phyloP scores from a whole-genome alignment of 2,329 filamentous ascomycete species.

The Pseudopyricularia javanii region DNA sequence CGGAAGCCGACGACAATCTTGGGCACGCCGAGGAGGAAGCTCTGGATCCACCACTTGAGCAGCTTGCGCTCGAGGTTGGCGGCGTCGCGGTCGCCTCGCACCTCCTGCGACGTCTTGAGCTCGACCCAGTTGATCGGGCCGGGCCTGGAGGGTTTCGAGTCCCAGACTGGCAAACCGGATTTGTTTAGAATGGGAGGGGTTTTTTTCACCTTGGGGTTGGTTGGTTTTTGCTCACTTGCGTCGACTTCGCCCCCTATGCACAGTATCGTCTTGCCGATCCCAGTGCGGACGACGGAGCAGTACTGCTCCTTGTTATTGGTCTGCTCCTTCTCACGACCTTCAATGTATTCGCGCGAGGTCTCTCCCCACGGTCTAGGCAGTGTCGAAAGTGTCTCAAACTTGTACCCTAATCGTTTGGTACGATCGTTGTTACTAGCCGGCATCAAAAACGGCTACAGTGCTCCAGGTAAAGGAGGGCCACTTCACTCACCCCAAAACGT shows the following conservation, averaged over 20 bases:
- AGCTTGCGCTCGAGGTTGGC: constrained; percentile 79
- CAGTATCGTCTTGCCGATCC: constrained; percentile 62
- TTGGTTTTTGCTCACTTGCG: constrained; percentile 44
- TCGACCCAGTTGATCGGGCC: constrained; percentile 85
- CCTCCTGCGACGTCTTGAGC: constrained; percentile 76
- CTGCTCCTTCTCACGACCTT: constrained; percentile 53
- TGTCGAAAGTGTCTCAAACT: constrained; percentile 81
- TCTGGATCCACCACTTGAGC: constrained; percentile 94
- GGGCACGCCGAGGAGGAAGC: constrained; percentile 83
- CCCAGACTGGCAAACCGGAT: constrained; percentile 69
- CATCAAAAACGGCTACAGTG: neutral
- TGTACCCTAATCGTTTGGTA: constrained; percentile 57
- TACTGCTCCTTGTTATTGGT: constrained; percentile 92
- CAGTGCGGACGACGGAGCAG: constrained; percentile 85
- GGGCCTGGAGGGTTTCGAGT: constrained; percentile 59
- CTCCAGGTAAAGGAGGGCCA: neutral
- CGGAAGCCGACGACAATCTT: constrained; percentile 88
- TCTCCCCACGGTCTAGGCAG: constrained; percentile 64
- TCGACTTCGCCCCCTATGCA: constrained; percentile 92
- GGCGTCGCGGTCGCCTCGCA: constrained; percentile 54
- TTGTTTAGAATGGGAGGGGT: no score
- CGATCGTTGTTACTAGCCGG: neutral
- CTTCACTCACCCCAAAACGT: constrained; percentile 68
- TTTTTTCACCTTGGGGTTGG: constrained; percentile 3
- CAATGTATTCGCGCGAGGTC: constrained; percentile 64